Conservation (phyloP, 257 asterid genomes). For the Apocynum venetum region DNA sequence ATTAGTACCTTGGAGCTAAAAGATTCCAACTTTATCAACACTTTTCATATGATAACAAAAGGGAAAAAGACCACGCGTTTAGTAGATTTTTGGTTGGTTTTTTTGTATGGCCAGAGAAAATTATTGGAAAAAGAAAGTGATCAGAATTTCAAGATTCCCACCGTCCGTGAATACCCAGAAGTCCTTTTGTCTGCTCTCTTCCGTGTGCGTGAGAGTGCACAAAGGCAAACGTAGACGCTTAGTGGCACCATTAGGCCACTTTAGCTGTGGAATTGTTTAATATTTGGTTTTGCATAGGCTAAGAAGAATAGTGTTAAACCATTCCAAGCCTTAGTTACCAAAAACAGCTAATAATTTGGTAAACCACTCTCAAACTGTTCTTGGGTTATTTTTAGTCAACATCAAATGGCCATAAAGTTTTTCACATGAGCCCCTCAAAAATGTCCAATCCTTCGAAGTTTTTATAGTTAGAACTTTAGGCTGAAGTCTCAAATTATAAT, state of each 20-base stretch:
- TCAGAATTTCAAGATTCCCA: conserved; percentile 10
- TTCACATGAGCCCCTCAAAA: neutral
- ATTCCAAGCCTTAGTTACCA: no score
- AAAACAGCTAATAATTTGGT: neutral
- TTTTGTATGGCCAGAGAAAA: conserved; percentile 15
- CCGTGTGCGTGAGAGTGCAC: neutral
- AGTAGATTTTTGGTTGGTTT: conserved; percentile 6
- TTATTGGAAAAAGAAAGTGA: conserved; percentile 6
- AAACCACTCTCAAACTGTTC: neutral
- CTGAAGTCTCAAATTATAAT: no score
- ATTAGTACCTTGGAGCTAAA: conserved; percentile 15
- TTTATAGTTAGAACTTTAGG: no score
- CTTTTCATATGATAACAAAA: conserved; percentile 14
- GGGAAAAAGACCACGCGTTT: conserved; percentile 22
- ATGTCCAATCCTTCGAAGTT: neutral
- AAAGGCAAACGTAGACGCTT: no score
- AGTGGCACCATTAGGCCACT: neutral
- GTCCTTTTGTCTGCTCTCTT: neutral
- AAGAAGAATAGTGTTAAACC: no score
- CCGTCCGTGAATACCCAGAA: conserved; percentile 6
- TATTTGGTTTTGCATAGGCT: neutral
- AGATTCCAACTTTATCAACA: conserved; percentile 13
- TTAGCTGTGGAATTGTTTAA: neutral
- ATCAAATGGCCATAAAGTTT: neutral
- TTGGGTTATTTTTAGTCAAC: neutral